Percentiles rank a stretch among this genome's conserved stretches.
Conservation (phyloP, 495 filamentous ascomycete species). For the Aspergillus wentii region DNA sequence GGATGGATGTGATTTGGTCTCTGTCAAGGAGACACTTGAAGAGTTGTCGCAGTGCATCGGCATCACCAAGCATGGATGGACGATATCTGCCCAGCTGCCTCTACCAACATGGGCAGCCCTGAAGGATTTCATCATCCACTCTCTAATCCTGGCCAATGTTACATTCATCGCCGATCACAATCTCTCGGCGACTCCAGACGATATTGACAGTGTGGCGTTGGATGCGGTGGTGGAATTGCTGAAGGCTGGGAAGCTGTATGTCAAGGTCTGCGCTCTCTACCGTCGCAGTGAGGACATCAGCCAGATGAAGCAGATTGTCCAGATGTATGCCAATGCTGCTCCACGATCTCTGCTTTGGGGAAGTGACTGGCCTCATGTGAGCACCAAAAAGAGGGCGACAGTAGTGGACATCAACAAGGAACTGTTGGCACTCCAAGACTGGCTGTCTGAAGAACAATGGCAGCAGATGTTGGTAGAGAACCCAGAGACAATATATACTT, state of each 20-base stretch:
- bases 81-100: too few species aligned
- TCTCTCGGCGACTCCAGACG: slow-evolving; percentile 3
- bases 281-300: slow-evolving; percentile 6
- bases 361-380: slow-evolving; percentile 21
- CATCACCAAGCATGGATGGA: too few species aligned
- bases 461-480: slow-evolving; percentile 11
- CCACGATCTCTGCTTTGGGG: slow-evolving; percentile 12
- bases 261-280: slow-evolving; percentile 13
- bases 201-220: slow-evolving; percentile 5
- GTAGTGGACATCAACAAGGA: slow-evolving; percentile 6
- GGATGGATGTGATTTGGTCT: too few species aligned
- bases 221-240: slow-evolving; percentile 9
- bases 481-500: slow-evolving; percentile 7
- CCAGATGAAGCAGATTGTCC: slow-evolving; percentile 11
- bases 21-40: too few species aligned
- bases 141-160: too few species aligned
- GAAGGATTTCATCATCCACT: too few species aligned
- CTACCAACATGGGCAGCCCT: too few species aligned
- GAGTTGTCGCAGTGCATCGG: too few species aligned
- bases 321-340: slow-evolving; percentile 5
- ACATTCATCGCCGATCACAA: slow-evolving; percentile 18
- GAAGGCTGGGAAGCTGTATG: slow-evolving; percentile 6
- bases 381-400: too few species aligned
- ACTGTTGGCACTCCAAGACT: slow-evolving; percentile 3
- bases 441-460: slow-evolving; percentile 10